Conservation (phyloP, 2,329 filamentous ascomycete species). For the Fusarium sp. region DNA sequence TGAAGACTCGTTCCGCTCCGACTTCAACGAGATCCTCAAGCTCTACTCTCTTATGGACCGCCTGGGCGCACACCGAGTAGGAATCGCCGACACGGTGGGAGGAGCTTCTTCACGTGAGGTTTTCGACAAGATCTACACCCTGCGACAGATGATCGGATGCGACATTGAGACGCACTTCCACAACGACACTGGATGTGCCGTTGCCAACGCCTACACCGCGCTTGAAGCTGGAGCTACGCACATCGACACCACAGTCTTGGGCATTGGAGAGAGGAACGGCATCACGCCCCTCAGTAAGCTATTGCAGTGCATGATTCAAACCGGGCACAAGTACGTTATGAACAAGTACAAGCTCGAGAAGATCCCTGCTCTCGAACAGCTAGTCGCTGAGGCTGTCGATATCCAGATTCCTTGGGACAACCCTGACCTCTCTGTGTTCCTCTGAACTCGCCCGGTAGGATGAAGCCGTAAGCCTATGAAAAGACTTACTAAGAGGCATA, state of each 20-base stretch:
- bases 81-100: constrained; percentile 95
- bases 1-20: constrained; percentile 89
- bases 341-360: constrained; percentile 91
- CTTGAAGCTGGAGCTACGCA: constrained; percentile 90
- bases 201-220: constrained; percentile 90
- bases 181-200: constrained; percentile 92
- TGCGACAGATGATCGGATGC: constrained; percentile 74
- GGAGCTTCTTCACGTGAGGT: constrained; percentile 89
- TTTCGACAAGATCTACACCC: constrained; percentile 87
- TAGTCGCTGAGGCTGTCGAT: constrained; percentile 77
- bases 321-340: constrained; percentile 84
- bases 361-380: constrained; percentile 89
- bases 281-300: constrained; percentile 71
- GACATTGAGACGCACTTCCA: constrained; percentile 77
- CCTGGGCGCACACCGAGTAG: constrained; percentile 86
- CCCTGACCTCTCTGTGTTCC: constrained; percentile 14
- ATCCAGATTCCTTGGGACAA: constrained; percentile 36
- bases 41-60: constrained; percentile 88
- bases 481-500: constrained; percentile 17
- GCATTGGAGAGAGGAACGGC: constrained; percentile 68
- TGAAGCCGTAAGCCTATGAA: constrained; percentile 6
- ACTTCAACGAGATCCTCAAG: constrained; percentile 81
- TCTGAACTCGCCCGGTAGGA: neutral
- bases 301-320: constrained; percentile 32
- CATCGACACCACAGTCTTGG: constrained; percentile 85